Evolutionary conservation across 805 yeast genomes (phyloP), one percentile per base, ranked within the genome.

Genomic region (Saccharomyces jurei): DNA sequence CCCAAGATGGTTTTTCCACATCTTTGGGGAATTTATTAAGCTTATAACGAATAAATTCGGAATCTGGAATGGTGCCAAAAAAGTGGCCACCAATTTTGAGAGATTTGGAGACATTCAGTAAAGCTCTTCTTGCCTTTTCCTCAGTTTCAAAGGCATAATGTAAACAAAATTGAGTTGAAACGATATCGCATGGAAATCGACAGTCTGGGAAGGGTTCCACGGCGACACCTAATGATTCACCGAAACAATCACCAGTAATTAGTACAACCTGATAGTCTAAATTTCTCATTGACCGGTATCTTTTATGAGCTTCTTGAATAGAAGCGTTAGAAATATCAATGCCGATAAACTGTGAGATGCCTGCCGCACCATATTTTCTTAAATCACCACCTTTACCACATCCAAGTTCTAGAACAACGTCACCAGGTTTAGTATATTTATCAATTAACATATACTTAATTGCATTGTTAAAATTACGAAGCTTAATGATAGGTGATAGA

Each of bases 311-410:
- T 67, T 94, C 97, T 51, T 79, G 76, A 51, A 94, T 83, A 6
- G 96, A 87, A 3, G 86, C 85, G 68, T 91, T 94, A 21, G 97
- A 90, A 48, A 94, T 84, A 71, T 94, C 99, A 29, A 94, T 78
- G 1, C 99, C 99, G 53, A 91, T 82, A 60, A 87, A 88, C 50
- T 90, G 91, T 25, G 81, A 78, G 2, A 89, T 80, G 22, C 80
- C 74, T 0, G 89, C 86, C 61, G 81, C 81, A 51, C 84, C 87
- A 83, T 96, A 92, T 68, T 94, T 94, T 62, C 86, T 82, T 63
- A 94, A 73, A 72, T 94, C 99, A 28, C 99, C 99, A 52, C 99
- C 99, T 69, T 94, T 95, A 13, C 99, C 99, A 71, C 98, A 91
- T 14, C 97, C 97, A 54, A 92, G 71, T 65, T 94, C 99, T 21